Percentiles rank a stretch among this genome's conserved stretches.
These are phyloP conservation scores for Sanguinoderma infundibulare DNA, from an alignment of 1,284 basidiomycete species.

Conservation along the genomic window DNA sequence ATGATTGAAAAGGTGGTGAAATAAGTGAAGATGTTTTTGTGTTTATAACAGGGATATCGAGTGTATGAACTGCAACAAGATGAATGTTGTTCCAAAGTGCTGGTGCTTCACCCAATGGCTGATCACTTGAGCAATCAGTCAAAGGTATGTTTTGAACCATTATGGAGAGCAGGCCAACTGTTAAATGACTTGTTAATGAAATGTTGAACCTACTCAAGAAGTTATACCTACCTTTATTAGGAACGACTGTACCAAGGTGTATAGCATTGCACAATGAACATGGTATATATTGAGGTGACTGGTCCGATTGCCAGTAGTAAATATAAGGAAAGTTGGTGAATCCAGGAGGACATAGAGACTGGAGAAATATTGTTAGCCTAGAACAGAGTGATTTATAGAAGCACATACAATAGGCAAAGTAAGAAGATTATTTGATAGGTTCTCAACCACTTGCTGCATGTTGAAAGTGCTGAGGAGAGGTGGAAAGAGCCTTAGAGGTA, in stretches of 20 bases:
- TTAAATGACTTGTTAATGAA: background rate
- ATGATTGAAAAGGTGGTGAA: background rate
- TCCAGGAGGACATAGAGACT: background rate
- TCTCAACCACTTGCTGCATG: too few relatives aligned
- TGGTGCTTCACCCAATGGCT: background rate
- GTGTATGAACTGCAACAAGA: background rate
- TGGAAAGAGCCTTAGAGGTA: background rate
- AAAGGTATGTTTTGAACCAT: background rate
- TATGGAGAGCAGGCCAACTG: background rate
- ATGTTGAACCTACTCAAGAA: background rate
- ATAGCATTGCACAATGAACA: constrained; percentile 3
- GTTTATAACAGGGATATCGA: background rate
- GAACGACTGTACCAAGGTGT: background rate
- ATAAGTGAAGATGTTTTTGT: background rate
- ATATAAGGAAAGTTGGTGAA: background rate
- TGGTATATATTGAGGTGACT: background rate
- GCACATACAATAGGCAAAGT: too few relatives aligned
- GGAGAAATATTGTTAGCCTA: background rate
- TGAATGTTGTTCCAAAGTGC: background rate
- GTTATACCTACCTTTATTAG: background rate
- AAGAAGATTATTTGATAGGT: too few relatives aligned
- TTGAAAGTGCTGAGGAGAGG: too few relatives aligned
- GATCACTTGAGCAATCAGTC: background rate
- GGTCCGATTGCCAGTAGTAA: constrained; percentile 1
- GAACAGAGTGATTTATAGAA: too few relatives aligned